Conservation (phyloP, 768 basidiomycete genomes). For the Gloeostereum incarnatum region DNA sequence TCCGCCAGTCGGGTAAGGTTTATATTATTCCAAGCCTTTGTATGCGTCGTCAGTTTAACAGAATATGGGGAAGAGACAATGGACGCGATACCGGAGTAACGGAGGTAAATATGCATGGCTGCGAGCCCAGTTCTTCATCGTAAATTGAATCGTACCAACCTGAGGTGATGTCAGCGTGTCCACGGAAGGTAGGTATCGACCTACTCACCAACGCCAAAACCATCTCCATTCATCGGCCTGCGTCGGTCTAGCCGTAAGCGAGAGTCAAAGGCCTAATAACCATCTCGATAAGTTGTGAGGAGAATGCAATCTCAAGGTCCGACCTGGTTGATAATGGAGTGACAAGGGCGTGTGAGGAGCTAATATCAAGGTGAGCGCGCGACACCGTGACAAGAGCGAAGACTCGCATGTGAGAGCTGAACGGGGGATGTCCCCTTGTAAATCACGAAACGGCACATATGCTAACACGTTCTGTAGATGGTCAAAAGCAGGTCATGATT, state of each 20-base stretch:
- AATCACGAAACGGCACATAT: conserved; percentile 86
- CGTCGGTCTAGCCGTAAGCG: conserved; percentile 74
- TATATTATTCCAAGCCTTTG: conserved; percentile 87
- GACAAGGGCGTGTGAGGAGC: conserved; percentile 89
- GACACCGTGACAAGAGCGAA: conserved; percentile 4
- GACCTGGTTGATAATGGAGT: conserved; percentile 96
- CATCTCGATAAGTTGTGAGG: too few species aligned
- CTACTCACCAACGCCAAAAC: conserved; percentile 83
- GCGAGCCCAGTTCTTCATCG: conserved; percentile 74
- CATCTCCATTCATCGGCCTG: conserved; percentile 90
- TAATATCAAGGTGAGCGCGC: conserved; percentile 17
- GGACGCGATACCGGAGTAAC: conserved; percentile 70
- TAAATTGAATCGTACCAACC: conserved; percentile 92
- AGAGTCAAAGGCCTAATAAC: conserved; percentile 95
- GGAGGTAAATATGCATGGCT: conserved; percentile 94
- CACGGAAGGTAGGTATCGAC: background rate
- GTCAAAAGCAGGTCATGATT: too few species aligned
- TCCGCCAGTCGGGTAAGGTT: conserved; percentile 92
- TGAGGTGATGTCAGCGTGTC: conserved; percentile 15
- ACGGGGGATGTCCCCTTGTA: conserved; percentile 95
- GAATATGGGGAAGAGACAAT: background rate
- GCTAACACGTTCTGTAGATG: too few species aligned
- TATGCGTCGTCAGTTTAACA: background rate
- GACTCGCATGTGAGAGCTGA: conserved; percentile 73
- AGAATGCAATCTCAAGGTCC: too few species aligned